Percentiles rank a stretch among this genome's conserved stretches.
Conservation (phyloP, 2,329 filamentous ascomycete species). For the Ophiostoma perfectum region DNA sequence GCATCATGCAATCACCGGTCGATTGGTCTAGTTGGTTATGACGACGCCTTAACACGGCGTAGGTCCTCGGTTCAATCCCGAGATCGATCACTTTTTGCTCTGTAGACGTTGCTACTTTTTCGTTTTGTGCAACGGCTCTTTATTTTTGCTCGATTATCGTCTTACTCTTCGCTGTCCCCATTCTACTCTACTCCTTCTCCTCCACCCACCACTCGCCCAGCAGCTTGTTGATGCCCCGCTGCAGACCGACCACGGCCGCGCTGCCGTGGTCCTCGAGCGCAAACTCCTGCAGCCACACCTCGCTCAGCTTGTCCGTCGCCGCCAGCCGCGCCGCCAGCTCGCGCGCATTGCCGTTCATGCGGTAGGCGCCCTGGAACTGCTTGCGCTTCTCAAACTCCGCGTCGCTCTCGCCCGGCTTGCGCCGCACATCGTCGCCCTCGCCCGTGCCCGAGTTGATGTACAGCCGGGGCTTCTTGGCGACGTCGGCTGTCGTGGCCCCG, state of each 20-base stretch:
- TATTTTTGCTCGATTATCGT: not conserved
- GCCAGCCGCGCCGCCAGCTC: conserved; percentile 13
- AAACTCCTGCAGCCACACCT: conserved; percentile 21
- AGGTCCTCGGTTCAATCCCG: conserved; percentile 16
- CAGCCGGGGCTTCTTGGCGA: not conserved
- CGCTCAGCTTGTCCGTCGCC: conserved; percentile 6
- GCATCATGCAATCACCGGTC: not conserved
- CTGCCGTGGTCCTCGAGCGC: conserved; percentile 21
- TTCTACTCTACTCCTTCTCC: not conserved
- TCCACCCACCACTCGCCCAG: conserved; percentile 19
- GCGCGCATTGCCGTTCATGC: conserved; percentile 17
- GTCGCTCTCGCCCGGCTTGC: conserved; percentile 19
- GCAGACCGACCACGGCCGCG: conserved; percentile 19
- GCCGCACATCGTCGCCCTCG: conserved; percentile 17
- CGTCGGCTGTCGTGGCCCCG: not conserved
- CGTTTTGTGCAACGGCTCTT: too few relatives aligned
- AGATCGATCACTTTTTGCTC: conserved; percentile 7
- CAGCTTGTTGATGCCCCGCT: conserved; percentile 21
- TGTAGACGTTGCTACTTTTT: not conserved
- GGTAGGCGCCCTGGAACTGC: not conserved
- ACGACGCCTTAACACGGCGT: conserved; percentile 14
- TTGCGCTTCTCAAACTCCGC: conserved; percentile 14
- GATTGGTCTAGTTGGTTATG: conserved; percentile 10
- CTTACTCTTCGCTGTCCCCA: too few relatives aligned
- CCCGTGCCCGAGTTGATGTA: conserved; percentile 21